phyloP scores from a whole-genome alignment of 139 green algal species.

The Chlamydomonas eustigma region DNA sequence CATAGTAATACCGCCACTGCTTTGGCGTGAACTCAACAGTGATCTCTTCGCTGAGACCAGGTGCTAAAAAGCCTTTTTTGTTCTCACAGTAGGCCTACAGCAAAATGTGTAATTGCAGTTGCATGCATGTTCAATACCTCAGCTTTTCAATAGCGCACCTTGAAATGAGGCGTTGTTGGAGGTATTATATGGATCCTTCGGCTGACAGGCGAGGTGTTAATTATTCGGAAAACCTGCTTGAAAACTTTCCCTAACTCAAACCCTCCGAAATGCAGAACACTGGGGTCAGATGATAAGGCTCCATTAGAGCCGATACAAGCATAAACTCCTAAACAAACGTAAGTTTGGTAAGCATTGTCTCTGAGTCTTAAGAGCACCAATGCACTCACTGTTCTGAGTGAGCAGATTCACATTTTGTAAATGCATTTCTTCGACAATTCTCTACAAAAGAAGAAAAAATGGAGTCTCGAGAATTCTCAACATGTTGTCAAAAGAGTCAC shows the following conservation, averaged over 20 bases:
- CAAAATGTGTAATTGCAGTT: background rate
- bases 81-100: conserved; percentile 35
- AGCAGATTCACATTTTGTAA: conserved; percentile 36
- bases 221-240: conserved; percentile 16
- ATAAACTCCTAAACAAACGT: background rate
- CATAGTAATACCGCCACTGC: conserved; percentile 60
- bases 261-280: conserved; percentile 41
- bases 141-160: conserved; percentile 24
- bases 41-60: conserved; percentile 51
- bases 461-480: too few relatives aligned
- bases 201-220: conserved; percentile 13
- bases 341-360: background rate
- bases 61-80: conserved; percentile 50
- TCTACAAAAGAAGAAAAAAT: too few relatives aligned
- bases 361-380: too few relatives aligned
- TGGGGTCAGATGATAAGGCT: conserved; percentile 9
- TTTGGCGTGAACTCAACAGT: conserved; percentile 48
- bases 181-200: conserved; percentile 34
- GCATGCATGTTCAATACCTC: background rate
- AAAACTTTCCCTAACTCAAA: conserved; percentile 38
- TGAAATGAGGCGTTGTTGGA: conserved; percentile 40
- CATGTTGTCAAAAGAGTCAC: too few relatives aligned
- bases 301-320: conserved; percentile 7
- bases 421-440: conserved; percentile 35
- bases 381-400: conserved; percentile 32